These are phyloP conservation scores for Micromonas commoda DNA, from an alignment of 139 green algal genomes.

Conservation along the genomic window DNA sequence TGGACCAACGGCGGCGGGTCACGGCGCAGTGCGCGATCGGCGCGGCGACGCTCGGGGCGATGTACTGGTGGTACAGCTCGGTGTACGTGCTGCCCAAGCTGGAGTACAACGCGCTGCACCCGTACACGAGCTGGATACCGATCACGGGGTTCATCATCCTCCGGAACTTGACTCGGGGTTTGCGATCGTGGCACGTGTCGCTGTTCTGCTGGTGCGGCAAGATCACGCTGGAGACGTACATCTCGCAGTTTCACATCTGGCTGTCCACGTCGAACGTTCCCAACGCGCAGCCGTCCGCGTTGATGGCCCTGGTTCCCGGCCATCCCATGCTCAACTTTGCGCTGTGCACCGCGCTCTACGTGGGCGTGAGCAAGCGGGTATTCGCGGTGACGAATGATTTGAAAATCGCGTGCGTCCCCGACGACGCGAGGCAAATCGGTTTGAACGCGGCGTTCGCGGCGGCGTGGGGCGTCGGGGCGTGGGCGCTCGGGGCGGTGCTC, in stretches of 20 bases:
- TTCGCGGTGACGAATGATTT: slow-evolving; percentile 80
- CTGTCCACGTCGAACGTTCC: slow-evolving; percentile 47
- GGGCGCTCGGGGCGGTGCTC: not conserved
- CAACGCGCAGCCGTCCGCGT: slow-evolving; percentile 79
- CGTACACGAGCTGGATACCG: slow-evolving; percentile 93
- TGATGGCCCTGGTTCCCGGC: slow-evolving; percentile 55
- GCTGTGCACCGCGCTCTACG: slow-evolving; percentile 51
- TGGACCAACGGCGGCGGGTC: not conserved
- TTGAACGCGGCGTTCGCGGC: not conserved
- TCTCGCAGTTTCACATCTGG: slow-evolving; percentile 93
- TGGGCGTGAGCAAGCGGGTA: slow-evolving; percentile 64
- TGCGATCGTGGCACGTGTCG: slow-evolving; percentile 58
- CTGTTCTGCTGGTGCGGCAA: slow-evolving; percentile 90
- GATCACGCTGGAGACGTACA: slow-evolving; percentile 96
- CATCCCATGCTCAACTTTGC: slow-evolving; percentile 93
- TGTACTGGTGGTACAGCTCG: slow-evolving; percentile 32
- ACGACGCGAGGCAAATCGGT: not conserved
- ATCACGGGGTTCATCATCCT: slow-evolving; percentile 74
- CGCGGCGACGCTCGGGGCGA: not conserved
- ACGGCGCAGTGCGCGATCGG: not conserved
- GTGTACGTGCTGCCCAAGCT: slow-evolving; percentile 69
- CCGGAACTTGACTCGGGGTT: slow-evolving; percentile 67
- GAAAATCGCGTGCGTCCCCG: slow-evolving; percentile 48
- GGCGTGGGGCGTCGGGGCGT: not conserved
- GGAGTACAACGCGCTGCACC: slow-evolving; percentile 91